A percentile compares a stretch with the other conserved stretches of the same genome.
Conservation (phyloP, 371 early-diverging fungal species). For the Entomophthora muscae region DNA sequence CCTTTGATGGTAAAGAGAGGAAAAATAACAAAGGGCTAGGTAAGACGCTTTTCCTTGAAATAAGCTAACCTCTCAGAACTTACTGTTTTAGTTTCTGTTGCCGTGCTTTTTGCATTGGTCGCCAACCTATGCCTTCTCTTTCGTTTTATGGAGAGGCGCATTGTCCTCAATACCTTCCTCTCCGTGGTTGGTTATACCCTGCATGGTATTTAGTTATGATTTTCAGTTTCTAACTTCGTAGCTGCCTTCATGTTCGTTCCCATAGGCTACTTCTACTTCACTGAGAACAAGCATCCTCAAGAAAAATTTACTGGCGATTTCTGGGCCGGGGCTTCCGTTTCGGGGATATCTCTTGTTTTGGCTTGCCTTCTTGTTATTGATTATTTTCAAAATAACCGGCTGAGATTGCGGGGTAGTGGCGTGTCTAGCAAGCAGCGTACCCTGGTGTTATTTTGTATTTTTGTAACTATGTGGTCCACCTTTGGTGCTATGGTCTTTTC, state of each 20-base stretch:
- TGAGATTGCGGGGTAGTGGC: slow-evolving; percentile 4
- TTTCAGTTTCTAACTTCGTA: not conserved
- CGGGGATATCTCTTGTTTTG: not conserved
- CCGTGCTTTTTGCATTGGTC: not conserved
- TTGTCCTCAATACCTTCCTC: slow-evolving; percentile 3
- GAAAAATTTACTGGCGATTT: slow-evolving; percentile 1
- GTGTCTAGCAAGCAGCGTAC: slow-evolving; percentile 1
- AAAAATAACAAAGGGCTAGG: not conserved
- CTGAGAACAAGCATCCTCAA: not conserved
- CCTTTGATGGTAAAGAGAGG: not conserved
- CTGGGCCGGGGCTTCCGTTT: not conserved
- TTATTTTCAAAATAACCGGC: slow-evolving; percentile 2
- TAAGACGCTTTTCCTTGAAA: not conserved
- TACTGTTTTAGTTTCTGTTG: not conserved
- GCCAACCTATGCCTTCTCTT: not conserved
- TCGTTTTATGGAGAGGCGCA: slow-evolving; percentile 4
- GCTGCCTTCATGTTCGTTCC: slow-evolving; percentile 1
- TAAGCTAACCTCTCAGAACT: not conserved
- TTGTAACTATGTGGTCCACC: not conserved
- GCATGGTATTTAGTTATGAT: too few species aligned
- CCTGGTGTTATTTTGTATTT: not conserved
- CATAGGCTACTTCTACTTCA: not conserved
- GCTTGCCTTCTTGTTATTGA: not conserved
- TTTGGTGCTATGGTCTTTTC: slow-evolving; percentile 6
- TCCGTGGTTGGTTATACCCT: not conserved